Conservation (phyloP, 352 stramenopile genomes). For the Phytopythium boreale region DNA sequence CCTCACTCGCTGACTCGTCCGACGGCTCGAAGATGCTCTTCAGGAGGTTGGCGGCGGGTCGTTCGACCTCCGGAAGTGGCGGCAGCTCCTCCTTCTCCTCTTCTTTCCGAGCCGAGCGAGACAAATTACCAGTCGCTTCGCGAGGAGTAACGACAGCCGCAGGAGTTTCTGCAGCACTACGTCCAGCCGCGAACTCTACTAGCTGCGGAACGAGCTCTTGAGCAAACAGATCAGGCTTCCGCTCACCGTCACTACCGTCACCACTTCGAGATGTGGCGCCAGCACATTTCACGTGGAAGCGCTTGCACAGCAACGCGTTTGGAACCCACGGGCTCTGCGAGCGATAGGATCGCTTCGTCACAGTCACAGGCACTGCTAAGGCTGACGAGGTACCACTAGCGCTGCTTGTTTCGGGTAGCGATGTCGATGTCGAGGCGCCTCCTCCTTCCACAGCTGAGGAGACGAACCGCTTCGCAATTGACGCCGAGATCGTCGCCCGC, state of each 20-base stretch:
- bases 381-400: background rate
- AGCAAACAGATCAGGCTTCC: constrained; percentile 55
- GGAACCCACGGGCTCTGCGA: constrained; percentile 61
- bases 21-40: constrained; percentile 84
- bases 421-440: background rate
- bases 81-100: constrained; percentile 25
- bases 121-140: background rate
- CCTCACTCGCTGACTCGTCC: constrained; percentile 52
- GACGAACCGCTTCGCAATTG: constrained; percentile 80
- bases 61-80: constrained; percentile 35
- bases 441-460: constrained; percentile 20
- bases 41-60: constrained; percentile 48
- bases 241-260: constrained; percentile 19
- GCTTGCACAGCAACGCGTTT: constrained; percentile 74
- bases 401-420: background rate
- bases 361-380: no score
- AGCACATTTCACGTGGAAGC: constrained; percentile 72
- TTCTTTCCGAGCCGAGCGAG: background rate
- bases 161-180: constrained; percentile 11
- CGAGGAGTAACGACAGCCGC: background rate
- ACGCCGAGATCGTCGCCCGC: constrained; percentile 72
- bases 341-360: constrained; percentile 40
- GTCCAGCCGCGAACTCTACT: constrained; percentile 52
- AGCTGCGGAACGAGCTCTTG: constrained; percentile 72
- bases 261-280: constrained; percentile 24